Evolutionary conservation across 768 basidiomycete genomes (phyloP).

Genomic region (Trametes coccinea): DNA sequence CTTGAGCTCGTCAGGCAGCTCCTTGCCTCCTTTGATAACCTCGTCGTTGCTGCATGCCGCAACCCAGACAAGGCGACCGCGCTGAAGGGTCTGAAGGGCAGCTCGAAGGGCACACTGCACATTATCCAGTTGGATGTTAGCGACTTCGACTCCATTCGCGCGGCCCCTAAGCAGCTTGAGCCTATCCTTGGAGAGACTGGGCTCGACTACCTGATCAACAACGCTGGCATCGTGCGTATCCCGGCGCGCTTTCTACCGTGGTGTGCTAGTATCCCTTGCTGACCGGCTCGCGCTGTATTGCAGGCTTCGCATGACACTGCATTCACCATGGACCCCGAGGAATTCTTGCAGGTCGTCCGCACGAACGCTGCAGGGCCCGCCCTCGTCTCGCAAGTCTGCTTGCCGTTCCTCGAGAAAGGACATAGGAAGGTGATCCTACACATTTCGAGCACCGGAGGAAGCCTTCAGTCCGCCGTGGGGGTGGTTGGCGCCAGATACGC

Average conservation of each 20-base stretch:
- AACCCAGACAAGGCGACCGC: slow-evolving; percentile 28
- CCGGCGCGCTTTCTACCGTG: too few species aligned
- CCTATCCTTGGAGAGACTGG: slow-evolving; percentile 32
- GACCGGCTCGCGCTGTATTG: neutral
- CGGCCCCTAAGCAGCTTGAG: slow-evolving; percentile 25
- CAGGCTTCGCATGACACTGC: slow-evolving; percentile 28
- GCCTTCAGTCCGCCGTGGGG: slow-evolving; percentile 23
- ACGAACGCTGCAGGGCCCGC: slow-evolving; percentile 40
- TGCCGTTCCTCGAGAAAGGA: slow-evolving; percentile 37
- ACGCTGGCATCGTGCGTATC: slow-evolving; percentile 33
- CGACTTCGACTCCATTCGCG: slow-evolving; percentile 29
- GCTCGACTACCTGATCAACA: slow-evolving; percentile 42
- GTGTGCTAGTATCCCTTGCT: too few species aligned
- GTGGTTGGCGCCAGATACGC: slow-evolving; percentile 22
- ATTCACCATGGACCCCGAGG: slow-evolving; percentile 29
- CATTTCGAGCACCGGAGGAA: slow-evolving; percentile 33
- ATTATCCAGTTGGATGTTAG: slow-evolving; percentile 35
- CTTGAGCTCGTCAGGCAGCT: slow-evolving; percentile 26
- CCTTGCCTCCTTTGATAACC: slow-evolving; percentile 21
- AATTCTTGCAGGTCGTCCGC: slow-evolving; percentile 28
- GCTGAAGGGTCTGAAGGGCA: slow-evolving; percentile 22
- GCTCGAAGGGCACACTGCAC: slow-evolving; percentile 33
- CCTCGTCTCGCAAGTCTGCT: slow-evolving; percentile 34
- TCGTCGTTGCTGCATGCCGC: slow-evolving; percentile 35
- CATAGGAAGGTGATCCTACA: slow-evolving; percentile 36